Percentiles rank a stretch among this genome's conserved stretches.
Evolutionary conservation across 1,139 yeast genomes (phyloP).

Genomic region (Pichia sp.): DNA sequence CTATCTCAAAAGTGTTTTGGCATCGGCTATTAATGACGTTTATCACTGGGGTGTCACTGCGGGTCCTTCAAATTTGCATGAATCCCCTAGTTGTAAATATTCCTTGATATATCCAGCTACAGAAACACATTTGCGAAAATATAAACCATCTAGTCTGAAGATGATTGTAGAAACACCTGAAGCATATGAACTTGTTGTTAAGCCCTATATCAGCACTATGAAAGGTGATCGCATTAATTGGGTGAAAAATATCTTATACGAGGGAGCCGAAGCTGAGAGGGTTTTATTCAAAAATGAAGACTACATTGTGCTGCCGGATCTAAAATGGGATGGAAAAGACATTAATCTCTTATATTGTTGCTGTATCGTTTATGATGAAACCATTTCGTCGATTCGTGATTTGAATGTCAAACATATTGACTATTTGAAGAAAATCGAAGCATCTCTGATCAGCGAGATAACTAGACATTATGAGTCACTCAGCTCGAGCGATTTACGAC

Average conservation of each 20-base stretch:
- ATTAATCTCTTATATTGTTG: constrained; percentile 67
- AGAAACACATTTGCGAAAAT: constrained; percentile 72
- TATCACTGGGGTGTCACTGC: constrained; percentile 71
- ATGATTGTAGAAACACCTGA: constrained; percentile 76
- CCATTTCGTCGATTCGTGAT: constrained; percentile 73
- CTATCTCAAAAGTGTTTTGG: constrained; percentile 30
- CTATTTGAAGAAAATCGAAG: constrained; percentile 42
- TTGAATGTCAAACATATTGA: constrained; percentile 46
- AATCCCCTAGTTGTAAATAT: constrained; percentile 57
- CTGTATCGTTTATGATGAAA: constrained; percentile 65
- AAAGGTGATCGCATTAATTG: constrained; percentile 74
- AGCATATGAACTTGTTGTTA: constrained; percentile 50
- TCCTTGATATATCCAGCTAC: constrained; percentile 89
- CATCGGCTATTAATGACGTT: constrained; percentile 66
- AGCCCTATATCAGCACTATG: constrained; percentile 73
- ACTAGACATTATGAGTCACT: constrained; percentile 32
- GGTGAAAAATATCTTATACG: constrained; percentile 78
- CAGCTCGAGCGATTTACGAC: constrained; percentile 45
- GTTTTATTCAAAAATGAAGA: constrained; percentile 59
- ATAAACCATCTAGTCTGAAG: constrained; percentile 46
- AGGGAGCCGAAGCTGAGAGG: constrained; percentile 81
- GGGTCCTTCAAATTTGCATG: constrained; percentile 38
- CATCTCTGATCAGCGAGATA: constrained; percentile 39
- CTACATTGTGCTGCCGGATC: constrained; percentile 62
- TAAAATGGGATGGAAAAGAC: constrained; percentile 87